These are phyloP conservation scores for Amphichorda felina DNA, from an alignment of 2,329 filamentous ascomycete species.

Conservation along the genomic window DNA sequence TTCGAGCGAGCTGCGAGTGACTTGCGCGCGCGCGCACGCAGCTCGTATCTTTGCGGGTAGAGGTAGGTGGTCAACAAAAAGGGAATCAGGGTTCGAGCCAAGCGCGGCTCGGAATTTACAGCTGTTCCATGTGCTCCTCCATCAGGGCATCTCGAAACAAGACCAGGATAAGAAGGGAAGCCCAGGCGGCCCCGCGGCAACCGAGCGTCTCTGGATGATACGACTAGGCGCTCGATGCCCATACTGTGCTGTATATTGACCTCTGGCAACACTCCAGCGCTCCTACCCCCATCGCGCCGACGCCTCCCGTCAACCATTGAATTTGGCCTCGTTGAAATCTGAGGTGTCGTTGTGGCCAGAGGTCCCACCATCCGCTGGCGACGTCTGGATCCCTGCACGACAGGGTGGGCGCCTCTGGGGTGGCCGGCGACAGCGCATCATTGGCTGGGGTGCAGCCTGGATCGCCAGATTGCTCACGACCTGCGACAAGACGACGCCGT, in stretches of 20 bases:
- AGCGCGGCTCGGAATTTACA: not conserved
- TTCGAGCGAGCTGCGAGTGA: no score
- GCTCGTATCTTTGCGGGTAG: no score
- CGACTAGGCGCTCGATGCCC: no score
- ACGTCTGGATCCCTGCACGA: slow-evolving; percentile 10
- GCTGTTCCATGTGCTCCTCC: not conserved
- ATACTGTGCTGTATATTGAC: no score
- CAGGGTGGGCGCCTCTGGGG: slow-evolving; percentile 7
- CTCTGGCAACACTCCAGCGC: no score
- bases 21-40: no score
- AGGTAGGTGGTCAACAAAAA: not conserved
- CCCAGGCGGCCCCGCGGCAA: no score
- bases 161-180: no score
- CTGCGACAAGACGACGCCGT: not conserved
- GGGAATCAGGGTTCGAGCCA: not conserved
- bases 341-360: not conserved
- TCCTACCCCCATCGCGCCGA: no score
- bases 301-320: no score
- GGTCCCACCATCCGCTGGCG: not conserved
- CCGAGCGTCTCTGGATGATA: no score
- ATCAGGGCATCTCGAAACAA: not conserved
- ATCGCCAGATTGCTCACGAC: slow-evolving; percentile 1
- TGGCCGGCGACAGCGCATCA: slow-evolving; percentile 6
- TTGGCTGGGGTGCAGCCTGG: slow-evolving; percentile 6
- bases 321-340: not conserved